Base-by-base conservation (phyloP, 768 basidiomycete species). In the Hirschioporus abietinus region DNA sequence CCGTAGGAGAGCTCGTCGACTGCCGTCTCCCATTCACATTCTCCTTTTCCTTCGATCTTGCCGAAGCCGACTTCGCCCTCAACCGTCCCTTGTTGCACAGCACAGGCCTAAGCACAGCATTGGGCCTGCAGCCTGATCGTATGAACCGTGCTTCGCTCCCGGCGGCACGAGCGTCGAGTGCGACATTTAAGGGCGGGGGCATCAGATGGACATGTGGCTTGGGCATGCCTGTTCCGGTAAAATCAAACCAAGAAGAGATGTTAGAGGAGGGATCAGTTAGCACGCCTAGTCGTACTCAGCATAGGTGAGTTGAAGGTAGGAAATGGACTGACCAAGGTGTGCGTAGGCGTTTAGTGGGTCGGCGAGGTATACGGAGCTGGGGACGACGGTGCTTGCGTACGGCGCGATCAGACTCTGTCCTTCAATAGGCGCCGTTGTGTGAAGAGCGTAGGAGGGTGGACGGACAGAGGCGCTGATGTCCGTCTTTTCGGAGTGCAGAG, bases 291-390 rank as follows among this genome's bases (percentile, higher is more conserved):
- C 27, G 35, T 30, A 20, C 18, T 18, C 24, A 63, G 10, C 61
- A 63, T 20, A 35, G 6, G n/a, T n/a, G n/a, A n/a, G n/a, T n/a
- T n/a, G n/a, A n/a, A 17, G 60, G 3, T 7, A 8, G 8, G 42
- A 20, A 52, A 52, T 1, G 20, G 42, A 52, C 42, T 20, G 42
- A 52, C 42, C 42, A 20, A 88, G 81, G 68, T 88, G 86, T 0
- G 88, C 86, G 71, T 96, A 97, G n/a, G 89, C 90, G 72, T 95
- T 96, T 69, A 93, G 83, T 0, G 93, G 90, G 71, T 95, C 91
- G 3, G 81, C 74, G 30, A 93, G 82, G 76, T 97, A 97, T 0
- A 80, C 73, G 0, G 87, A 78, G 23, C 87, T 86, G 2, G 90
- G 88, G 18, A 86, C 82, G 64, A 96, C 83, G 25, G 86, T 79